phyloP scores from a whole-genome alignment of 352 stramenopile species.

The Globisporangium solare region DNA sequence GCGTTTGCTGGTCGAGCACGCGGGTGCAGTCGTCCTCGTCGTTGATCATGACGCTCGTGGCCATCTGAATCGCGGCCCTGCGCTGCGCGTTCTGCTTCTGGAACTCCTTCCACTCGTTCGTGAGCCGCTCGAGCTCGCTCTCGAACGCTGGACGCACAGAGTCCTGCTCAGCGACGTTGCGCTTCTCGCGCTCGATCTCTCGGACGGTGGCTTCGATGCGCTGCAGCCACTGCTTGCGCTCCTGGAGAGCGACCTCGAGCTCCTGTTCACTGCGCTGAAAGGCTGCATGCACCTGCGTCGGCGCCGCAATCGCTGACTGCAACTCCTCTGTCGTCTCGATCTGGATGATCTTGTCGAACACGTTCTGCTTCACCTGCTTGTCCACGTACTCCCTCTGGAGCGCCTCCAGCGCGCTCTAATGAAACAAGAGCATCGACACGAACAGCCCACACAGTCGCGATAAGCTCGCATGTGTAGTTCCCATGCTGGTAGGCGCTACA shows the following conservation, averaged over 20 bases:
- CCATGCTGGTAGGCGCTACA: too few relatives aligned
- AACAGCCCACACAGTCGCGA: neutral
- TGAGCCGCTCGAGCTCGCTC: constrained; percentile 45
- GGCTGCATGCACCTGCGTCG: constrained; percentile 20
- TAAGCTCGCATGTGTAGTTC: too few relatives aligned
- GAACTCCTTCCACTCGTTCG: constrained; percentile 58
- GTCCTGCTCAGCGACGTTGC: constrained; percentile 40
- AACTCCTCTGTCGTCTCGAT: constrained; percentile 43
- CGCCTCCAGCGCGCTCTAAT: constrained; percentile 32
- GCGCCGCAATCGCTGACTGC: constrained; percentile 16
- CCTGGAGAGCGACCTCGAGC: constrained; percentile 35
- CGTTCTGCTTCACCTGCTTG: constrained; percentile 67
- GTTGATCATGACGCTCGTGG: constrained; percentile 66
- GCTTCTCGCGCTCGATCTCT: constrained; percentile 49
- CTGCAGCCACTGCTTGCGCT: constrained; percentile 32
- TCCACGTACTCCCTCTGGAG: constrained; percentile 50
- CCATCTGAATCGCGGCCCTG: constrained; percentile 66
- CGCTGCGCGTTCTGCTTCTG: constrained; percentile 69
- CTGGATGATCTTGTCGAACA: constrained; percentile 73
- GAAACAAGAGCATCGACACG: neutral
- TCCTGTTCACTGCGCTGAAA: constrained; percentile 40
- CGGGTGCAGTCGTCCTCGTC: constrained; percentile 75
- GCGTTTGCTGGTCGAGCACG: constrained; percentile 67
- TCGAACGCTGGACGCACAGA: constrained; percentile 31
- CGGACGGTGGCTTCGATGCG: constrained; percentile 36